Evolutionary conservation across 2,329 filamentous ascomycete genomes (phyloP).

Genomic region (Alternaria ventricosa): DNA sequence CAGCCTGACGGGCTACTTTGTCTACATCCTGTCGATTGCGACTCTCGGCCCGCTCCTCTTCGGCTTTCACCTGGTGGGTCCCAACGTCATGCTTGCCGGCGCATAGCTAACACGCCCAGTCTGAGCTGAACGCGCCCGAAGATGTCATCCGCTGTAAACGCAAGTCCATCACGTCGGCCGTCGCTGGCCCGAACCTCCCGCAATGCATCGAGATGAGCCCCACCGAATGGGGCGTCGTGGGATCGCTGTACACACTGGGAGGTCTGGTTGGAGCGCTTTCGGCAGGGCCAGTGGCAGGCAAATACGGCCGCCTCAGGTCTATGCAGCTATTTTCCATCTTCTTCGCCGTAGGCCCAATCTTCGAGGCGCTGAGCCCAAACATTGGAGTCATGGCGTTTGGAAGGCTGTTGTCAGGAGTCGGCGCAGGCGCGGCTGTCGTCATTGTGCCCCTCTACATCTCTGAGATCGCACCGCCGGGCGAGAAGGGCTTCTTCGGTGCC

Average conservation of each 20-base stretch:
- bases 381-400: slow-evolving; percentile 75
- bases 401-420: slow-evolving; percentile 79
- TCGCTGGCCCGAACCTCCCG: slow-evolving; percentile 56
- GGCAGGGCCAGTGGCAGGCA: slow-evolving; percentile 79
- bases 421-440: slow-evolving; percentile 87
- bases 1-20: slow-evolving; percentile 74
- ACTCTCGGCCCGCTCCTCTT: slow-evolving; percentile 92
- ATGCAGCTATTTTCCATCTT: slow-evolving; percentile 80
- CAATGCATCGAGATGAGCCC: slow-evolving; percentile 90
- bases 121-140: slow-evolving; percentile 94
- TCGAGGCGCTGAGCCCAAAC: slow-evolving; percentile 74
- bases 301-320: slow-evolving; percentile 74
- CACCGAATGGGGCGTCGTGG: slow-evolving; percentile 81
- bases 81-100: not conserved
- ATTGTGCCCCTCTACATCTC: slow-evolving; percentile 95
- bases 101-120: slow-evolving; percentile 58
- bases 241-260: slow-evolving; percentile 89
- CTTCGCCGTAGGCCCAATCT: slow-evolving; percentile 75
- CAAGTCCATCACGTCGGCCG: slow-evolving; percentile 55
- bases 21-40: slow-evolving; percentile 76
- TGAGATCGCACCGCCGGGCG: slow-evolving; percentile 75
- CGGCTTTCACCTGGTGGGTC: slow-evolving; percentile 83
- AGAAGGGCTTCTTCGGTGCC: slow-evolving; percentile 78
- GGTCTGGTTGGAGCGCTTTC: slow-evolving; percentile 83
- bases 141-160: slow-evolving; percentile 88